Evolutionary conservation across 441 rosid genomes (phyloP).

Genomic region (Gossypium aridum): DNA sequence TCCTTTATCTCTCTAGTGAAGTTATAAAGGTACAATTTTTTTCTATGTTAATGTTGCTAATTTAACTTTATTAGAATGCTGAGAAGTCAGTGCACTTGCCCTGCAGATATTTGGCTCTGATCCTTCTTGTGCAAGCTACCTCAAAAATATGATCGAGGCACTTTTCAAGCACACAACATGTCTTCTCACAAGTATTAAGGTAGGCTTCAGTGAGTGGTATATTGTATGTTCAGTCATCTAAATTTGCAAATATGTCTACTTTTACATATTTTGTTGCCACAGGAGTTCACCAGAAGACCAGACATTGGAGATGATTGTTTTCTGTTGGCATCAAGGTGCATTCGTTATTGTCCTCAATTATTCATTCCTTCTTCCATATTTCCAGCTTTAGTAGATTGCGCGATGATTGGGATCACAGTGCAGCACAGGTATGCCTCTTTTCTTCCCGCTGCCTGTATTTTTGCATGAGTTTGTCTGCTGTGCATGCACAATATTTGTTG

Average conservation of each 20-base stretch:
- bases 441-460: slow-evolving; percentile 6
- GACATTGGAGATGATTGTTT: slow-evolving; percentile 97
- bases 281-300: slow-evolving; percentile 94
- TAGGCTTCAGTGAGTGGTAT: slow-evolving; percentile 17
- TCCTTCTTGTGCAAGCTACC: slow-evolving; percentile 79
- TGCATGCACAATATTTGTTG: not conserved
- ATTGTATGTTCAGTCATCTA: not conserved
- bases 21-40: slow-evolving; percentile 62
- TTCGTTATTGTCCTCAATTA: slow-evolving; percentile 89
- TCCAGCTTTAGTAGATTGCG: slow-evolving; percentile 69
- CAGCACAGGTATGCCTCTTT: slow-evolving; percentile 69
- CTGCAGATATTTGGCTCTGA: slow-evolving; percentile 96
- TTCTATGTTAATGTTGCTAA: slow-evolving; percentile 4
- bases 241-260: not conserved
- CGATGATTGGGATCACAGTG: slow-evolving; percentile 82
- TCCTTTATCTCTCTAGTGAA: slow-evolving; percentile 92
- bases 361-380: slow-evolving; percentile 80
- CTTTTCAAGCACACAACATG: slow-evolving; percentile 82
- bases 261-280: slow-evolving; percentile 24
- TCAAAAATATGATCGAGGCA: slow-evolving; percentile 82
- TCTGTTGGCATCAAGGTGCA: slow-evolving; percentile 91
- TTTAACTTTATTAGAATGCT: slow-evolving; percentile 5
- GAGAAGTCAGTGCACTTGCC: slow-evolving; percentile 16
- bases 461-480: not conserved
- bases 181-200: slow-evolving; percentile 86